Base-by-base conservation (phyloP, 1,284 basidiomycete species). In the Sphagnurus paluster region DNA sequence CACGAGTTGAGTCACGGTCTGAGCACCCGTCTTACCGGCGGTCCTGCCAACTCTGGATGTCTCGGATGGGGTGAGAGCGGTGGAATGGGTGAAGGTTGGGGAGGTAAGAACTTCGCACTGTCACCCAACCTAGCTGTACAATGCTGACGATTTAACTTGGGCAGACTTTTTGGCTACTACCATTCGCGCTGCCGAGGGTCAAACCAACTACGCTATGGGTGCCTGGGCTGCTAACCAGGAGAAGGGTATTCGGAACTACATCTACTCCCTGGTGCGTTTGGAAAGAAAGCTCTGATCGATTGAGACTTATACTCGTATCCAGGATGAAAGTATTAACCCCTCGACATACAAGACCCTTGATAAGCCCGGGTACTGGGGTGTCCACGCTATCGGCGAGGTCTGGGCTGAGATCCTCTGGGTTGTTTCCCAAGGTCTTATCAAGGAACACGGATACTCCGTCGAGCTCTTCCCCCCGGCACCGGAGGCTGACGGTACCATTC, bases 1-100 rank as follows among this genome's bases (percentile, higher is more conserved):
- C 92, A 95, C 68, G 93, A 94, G 69, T 69, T 90, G 60, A 76
- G 80, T 45, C 95, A 98, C 65, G 95, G 95, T 58, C 70, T 98
- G 42, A 93, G 90, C 57, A 98, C 92, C 3, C 89, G 95, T 62
- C 69, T 98, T 49, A 98, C 95, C 13, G 95, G 95, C 67, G 95
- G 95, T 2, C 94, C 95, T 0, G 77, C 83, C 53, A 94, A 98
- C 74, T 93, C 90, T 36, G 90, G 90, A 6, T 96, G 93, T 67
- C 82, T 97, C 51, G 93, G 93, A 11, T 98, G 90, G 87, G 94
- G 94, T 43, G 94, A 98, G 71, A 81, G 87, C 14, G 95, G 95
- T 33, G 96, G 95, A 35, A 97, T 98, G 93, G 95, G 93, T 58
- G 92, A 95, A 70, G 94, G 90, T 13, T 93, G 90, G 90, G 91